phyloP scores from a whole-genome alignment of 2,329 filamentous ascomycete genomes.

The Talaromyces sp. region DNA sequence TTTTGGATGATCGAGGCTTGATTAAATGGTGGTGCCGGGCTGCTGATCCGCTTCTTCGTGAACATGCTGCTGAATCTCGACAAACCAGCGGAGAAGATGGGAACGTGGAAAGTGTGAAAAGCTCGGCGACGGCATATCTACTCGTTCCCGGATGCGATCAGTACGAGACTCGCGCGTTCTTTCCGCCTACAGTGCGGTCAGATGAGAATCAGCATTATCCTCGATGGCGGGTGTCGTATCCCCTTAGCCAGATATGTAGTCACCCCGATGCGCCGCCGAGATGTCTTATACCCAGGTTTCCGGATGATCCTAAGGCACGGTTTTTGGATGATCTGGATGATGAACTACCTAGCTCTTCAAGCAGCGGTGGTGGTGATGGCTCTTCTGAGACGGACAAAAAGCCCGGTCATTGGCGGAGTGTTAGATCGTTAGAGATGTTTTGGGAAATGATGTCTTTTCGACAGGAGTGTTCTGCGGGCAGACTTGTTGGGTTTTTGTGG shows the following conservation, averaged over 20 bases:
- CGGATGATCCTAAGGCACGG: slow-evolving; percentile 90
- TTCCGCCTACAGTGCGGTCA: slow-evolving; percentile 55
- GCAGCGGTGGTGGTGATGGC: slow-evolving; percentile 24
- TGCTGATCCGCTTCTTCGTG: slow-evolving; percentile 68
- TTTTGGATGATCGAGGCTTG: slow-evolving; percentile 82
- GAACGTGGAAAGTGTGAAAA: slow-evolving; percentile 30
- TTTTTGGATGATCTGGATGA: slow-evolving; percentile 88
- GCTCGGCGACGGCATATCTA: slow-evolving; percentile 69
- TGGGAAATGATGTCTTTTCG: slow-evolving; percentile 98
- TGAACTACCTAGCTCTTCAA: slow-evolving; percentile 56
- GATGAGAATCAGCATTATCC: slow-evolving; percentile 33
- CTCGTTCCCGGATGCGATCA: slow-evolving; percentile 81
- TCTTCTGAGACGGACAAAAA: slow-evolving; percentile 37
- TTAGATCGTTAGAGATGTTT: slow-evolving; percentile 82
- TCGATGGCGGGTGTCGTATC: slow-evolving; percentile 60
- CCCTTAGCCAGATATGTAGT: slow-evolving; percentile 71
- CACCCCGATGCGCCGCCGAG: slow-evolving; percentile 65
- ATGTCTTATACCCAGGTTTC: slow-evolving; percentile 84
- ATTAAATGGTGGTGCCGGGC: slow-evolving; percentile 96
- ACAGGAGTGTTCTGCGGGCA: slow-evolving; percentile 90
- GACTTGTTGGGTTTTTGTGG: slow-evolving; percentile 94
- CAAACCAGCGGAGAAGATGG: slow-evolving; percentile 23
- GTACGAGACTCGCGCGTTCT: slow-evolving; percentile 75
- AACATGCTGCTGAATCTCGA: slow-evolving; percentile 41
- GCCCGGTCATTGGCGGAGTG: slow-evolving; percentile 73